Base-by-base conservation (phyloP, 2,329 filamentous ascomycete species). In the Saccharata proteae region DNA sequence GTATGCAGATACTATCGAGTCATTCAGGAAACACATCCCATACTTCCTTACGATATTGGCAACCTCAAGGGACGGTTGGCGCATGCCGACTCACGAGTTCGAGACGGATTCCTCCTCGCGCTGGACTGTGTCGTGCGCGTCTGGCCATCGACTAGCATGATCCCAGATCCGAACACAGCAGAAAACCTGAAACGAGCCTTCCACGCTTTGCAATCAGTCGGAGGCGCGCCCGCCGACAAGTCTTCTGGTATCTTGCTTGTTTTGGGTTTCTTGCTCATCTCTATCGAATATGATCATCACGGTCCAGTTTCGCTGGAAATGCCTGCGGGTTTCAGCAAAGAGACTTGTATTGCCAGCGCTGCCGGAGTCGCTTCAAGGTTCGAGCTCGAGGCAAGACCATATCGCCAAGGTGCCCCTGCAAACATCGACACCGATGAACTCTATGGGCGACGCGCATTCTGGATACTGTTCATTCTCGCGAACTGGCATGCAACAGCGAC, bases 401-500 rank as follows among this genome's bases (percentile, higher is more conserved):
- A 26, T 25, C 17, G 33, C 6, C 27, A 30, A 14, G 25, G 33
- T 7, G 21, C 16, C 13, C 27, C 30, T 17, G 28, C 30, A 11
- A 27, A 48, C 4, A 37, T 55, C 18, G 53, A 55, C 25, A 48
- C 53, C 35, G 33, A 43, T 4, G 46, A 47, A 19, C 41, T 42
- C 2, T 29, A 44, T 14, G 42, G 50, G 17, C 47, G 54, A 2
- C 52, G 51, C 28, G 43, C 52, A 2, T 56, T 54, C 32, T 55
- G 52, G 52, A 42, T 48, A 20, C 40, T 50, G 1, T 47, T 56
- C 29, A 52, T 54, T 17, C 24, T 56, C n/a, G 54, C 56, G 29
- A 48, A 51, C 14, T 55, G 54, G 26, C 46, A 55, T 30, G 51
- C 52, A 9, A 48, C 51, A 26, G 47, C 47, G 34, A 44, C 47